Conservation (phyloP, 2,329 filamentous ascomycete genomes). For the Exophiala sideris region DNA sequence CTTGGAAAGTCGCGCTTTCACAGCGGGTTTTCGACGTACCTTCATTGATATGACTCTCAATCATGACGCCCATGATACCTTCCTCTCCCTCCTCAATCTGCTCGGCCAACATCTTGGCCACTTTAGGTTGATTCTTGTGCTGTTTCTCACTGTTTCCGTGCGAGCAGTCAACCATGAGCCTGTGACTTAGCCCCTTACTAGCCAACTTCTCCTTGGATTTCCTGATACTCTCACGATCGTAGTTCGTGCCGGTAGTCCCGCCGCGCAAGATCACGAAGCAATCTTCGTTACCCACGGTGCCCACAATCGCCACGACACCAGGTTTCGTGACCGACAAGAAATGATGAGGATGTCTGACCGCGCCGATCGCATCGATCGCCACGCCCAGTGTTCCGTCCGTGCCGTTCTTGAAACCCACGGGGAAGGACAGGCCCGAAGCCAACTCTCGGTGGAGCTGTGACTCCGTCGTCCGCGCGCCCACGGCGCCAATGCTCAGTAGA, state of each 20-base stretch:
- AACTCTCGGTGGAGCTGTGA: conserved; percentile 95
- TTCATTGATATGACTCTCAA: conserved; percentile 96
- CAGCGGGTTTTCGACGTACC: conserved; percentile 56
- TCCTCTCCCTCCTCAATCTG: conserved; percentile 85
- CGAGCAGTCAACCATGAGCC: conserved; percentile 98
- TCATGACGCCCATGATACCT: conserved; percentile 94
- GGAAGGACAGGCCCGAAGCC: conserved; percentile 91
- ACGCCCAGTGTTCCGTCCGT: conserved; percentile 89
- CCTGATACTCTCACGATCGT: conserved; percentile 78
- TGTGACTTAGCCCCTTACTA: conserved; percentile 79
- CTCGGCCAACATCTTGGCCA: conserved; percentile 75
- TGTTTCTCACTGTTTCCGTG: conserved; percentile 98
- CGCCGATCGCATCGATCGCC: conserved; percentile 92
- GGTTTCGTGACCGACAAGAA: conserved; percentile 99
- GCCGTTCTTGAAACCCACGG: conserved; percentile 99
- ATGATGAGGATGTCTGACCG: conserved; percentile 66
- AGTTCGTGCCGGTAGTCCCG: conserved; percentile 90
- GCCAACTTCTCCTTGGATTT: conserved; percentile 71
- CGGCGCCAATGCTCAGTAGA: conserved; percentile 89
- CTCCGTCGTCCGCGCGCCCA: conserved; percentile 94
- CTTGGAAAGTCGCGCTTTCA: conserved; percentile 63
- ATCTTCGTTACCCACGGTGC: conserved; percentile 90
- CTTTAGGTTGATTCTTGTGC: conserved; percentile 94
- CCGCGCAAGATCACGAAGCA: conserved; percentile 95
- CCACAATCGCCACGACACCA: conserved; percentile 84